Base-by-base conservation (phyloP, 2,329 filamentous ascomycete species). In the Aspergillus glaucus region DNA sequence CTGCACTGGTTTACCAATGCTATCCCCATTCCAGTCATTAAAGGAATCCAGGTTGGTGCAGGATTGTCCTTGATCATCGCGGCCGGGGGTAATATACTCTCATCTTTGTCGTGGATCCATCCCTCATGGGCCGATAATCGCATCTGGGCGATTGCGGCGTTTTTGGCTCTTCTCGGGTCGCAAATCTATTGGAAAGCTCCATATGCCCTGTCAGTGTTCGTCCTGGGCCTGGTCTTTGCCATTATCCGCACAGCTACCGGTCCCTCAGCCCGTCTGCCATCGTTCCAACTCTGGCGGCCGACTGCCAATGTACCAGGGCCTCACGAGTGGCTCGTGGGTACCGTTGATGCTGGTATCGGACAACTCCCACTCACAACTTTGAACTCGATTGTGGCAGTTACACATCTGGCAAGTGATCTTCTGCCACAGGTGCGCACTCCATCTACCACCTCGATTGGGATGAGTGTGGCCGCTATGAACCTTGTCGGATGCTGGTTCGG, bases 41-140 rank as follows among this genome's bases (percentile, higher is more conserved):
- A 95, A 65, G 92, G 92, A 26, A 96, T 97, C 56, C 93, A 97
- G 69, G 82, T 96, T 43, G 92, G 92, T 34, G 92, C 92, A 4
- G 92, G 92, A 1, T 75, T 97, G 43, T 89, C 86, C 14, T 78
- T 97, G 14, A 80, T 90, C 47, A 78, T 95, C 49, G 86, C 87
- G 10, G 88, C 89, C 6, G 89, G 88, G 3, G 75, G 77, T 0
- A 79, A 75, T 43, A 77, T 94, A 50, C 75, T 93, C 10, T 74
- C 78, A 15, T 81, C 82, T 2, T 75, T 95, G 3, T 73, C 76
- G 10, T 95, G 89, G 88, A 70, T 76, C 1, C 64, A 71, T 4
- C 82, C 86, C 0, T 78, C 75, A 40, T 81, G 79, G 68, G 78
- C 84, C 6, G 90, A 96, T 68, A 95, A 94, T 64, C 79, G 85